A percentile compares a stretch with the other conserved stretches of the same genome.
These are phyloP conservation scores for Suillus clintonianus DNA, from an alignment of 768 basidiomycete species.

Conservation along the genomic window DNA sequence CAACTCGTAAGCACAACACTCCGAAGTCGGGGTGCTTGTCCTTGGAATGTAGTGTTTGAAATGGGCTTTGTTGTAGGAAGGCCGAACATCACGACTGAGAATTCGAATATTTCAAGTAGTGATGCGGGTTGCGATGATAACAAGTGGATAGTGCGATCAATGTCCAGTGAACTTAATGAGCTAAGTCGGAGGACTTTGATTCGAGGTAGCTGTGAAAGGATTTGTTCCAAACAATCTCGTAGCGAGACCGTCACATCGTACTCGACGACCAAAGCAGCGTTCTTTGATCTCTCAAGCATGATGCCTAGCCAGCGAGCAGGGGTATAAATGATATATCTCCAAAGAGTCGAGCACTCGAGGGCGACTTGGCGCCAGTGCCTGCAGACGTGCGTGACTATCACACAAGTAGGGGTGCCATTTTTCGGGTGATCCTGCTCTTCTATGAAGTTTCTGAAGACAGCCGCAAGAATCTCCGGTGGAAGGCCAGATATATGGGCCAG, in stretches of 20 bases:
- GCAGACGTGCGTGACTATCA: neutral
- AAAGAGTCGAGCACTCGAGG: neutral
- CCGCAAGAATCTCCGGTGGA: neutral
- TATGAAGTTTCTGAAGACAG: neutral
- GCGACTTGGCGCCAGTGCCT: neutral
- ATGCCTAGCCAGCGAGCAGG: conserved; percentile 40
- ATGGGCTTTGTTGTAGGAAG: conserved; percentile 19
- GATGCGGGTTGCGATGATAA: conserved; percentile 28
- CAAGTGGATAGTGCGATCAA: neutral
- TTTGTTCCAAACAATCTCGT: conserved; percentile 19
- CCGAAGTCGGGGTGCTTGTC: conserved; percentile 35
- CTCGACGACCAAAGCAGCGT: conserved; percentile 32
- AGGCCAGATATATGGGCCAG: neutral
- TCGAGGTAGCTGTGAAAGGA: neutral
- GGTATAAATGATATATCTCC: conserved; percentile 29
- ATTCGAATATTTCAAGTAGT: conserved; percentile 32
- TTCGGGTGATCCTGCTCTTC: neutral
- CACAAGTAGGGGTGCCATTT: neutral
- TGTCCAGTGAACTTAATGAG: neutral
- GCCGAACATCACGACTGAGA: conserved; percentile 19
- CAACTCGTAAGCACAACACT: conserved; percentile 37
- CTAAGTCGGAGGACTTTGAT: conserved; percentile 23
- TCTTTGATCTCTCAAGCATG: conserved; percentile 48
- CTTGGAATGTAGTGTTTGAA: conserved; percentile 29
- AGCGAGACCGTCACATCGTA: conserved; percentile 35